Evolutionary conservation across 345 rosid genomes (phyloP), one percentile per base, ranked within the genome.

Genomic region (Balakata baccata): DNA sequence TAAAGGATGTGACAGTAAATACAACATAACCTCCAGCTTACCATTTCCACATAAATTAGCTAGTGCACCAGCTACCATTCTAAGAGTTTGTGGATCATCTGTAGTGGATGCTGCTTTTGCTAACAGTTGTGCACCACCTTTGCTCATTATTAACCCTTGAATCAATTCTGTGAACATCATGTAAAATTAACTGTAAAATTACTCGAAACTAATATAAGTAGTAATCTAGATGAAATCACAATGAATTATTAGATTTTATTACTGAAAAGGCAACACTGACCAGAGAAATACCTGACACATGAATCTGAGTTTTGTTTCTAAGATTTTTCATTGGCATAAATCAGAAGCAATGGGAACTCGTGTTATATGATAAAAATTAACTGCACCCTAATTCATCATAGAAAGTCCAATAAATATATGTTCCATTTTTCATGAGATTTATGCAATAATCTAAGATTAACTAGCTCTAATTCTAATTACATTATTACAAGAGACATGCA

Each of bases 61-160:
- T 58, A 92, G 87, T 64, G 93, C 97, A 78, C 98, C 98, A 54
- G 97, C 97, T 73, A 92, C 95, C 98, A 94, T 94, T 83, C 96
- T 86, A 41, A 90, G 89, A 77, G 93, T 92, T 75, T 92, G 97
- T 25, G 90, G 87, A 69, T 94, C 98, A 63, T 90, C 93, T 73
- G 97, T 90, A 81, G 79, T 86, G 22, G 81, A 83, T 79, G 92
- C 94, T 70, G 85, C 85, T 73, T 86, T 86, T 54, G 94, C 94
- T 69, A 92, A 85, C 25, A 94, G 85, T 78, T 79, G 86, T 51
- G 89, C 93, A 69, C 97, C 97, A 79, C 93, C 92, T 88, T 81
- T 92, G 83, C 93, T 87, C 93, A 94, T 89, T 67, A 94, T 92
- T 64, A 89, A 70, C 67, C 86, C 90, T 77, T 94, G 98, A 84